Evolutionary conservation across 2,329 filamentous ascomycete genomes (phyloP).

Genomic region (Mycocentrospora acerina): DNA sequence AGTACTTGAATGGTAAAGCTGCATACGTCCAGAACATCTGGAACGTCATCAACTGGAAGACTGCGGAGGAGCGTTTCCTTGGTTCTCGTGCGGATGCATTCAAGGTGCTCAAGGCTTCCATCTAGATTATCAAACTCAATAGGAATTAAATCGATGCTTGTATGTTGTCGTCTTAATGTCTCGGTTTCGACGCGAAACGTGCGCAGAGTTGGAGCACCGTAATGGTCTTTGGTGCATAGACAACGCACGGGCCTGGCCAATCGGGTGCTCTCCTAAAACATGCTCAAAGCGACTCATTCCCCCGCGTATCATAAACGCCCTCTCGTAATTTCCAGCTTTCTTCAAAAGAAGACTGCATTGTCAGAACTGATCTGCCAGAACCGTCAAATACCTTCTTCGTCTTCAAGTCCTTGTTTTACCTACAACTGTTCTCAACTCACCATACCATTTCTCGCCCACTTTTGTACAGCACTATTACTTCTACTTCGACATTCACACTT

Average conservation of each 20-base stretch:
- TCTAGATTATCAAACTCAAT: conserved; percentile 10
- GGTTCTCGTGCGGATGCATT: conserved; percentile 46
- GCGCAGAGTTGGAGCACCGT: conserved; percentile 19
- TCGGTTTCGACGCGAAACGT: background rate
- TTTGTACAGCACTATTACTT: conserved; percentile 3
- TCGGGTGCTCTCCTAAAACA: conserved; percentile 36
- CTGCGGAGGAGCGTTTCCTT: conserved; percentile 63
- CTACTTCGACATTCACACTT: background rate
- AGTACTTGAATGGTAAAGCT: conserved; percentile 76
- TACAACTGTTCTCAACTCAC: too few species aligned
- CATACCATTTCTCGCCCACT: background rate
- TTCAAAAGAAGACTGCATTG: background rate
- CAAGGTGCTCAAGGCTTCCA: conserved; percentile 40
- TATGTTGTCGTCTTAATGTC: background rate
- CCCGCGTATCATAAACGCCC: conserved; percentile 16
- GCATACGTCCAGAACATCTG: conserved; percentile 76
- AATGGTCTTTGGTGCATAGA: conserved; percentile 13
- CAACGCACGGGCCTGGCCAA: conserved; percentile 14
- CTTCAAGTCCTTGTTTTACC: background rate
- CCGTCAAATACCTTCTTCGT: background rate
- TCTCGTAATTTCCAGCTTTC: background rate
- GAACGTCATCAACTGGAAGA: conserved; percentile 78
- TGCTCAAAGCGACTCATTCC: conserved; percentile 41
- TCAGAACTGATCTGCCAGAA: background rate
- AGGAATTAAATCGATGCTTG: background rate